Evolutionary conservation across 1,284 basidiomycete species (phyloP), one percentile per base, ranked within the genome.

Genomic region (Pseudozyma tsukubaensis): DNA sequence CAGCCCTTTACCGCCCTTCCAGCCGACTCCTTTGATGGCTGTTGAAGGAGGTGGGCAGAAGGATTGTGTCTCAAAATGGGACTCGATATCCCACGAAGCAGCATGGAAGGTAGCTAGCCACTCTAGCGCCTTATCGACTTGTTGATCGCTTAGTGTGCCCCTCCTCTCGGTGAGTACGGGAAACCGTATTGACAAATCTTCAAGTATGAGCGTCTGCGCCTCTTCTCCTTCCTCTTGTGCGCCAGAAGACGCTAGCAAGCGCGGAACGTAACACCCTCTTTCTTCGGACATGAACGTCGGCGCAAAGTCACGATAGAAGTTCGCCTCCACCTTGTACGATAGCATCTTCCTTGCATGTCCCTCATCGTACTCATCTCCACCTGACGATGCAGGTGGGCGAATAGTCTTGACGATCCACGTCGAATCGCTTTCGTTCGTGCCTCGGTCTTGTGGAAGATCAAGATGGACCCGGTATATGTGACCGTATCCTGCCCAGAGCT

Each of bases 401-500:
- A 75, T 66, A 8, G 42, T 51, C 43, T 77, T 77, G 44, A 77
- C 67, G 14, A 77, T 63, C 14, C 47, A 63, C 0, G 56, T 63
- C 1, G 24, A 32, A 21, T 68, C 36, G 0, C 50, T 18, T 37
- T 59, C 3, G n/a, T 29, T 21, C 9, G 2, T 11, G 11, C 4
- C 35, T 24, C 18, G 19, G 19, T 34, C 43, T 42, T 29, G 18
- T 35, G 49, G 49, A 13, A 5, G 12, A 19, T 48, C 32, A 18
- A 77, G 37, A 12, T 64, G 43, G n/a, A 72, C 44, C 21, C 63
- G 61, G 45, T 47, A 72, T 32, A 74, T 66, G 45, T 61, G 57
- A 8, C 76, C 76, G 56, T 75, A 77, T 0, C 72, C 72, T 16
- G 67, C 68, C 76, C 76, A 77, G 11, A 77, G 62, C 21, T 61